A percentile compares a stretch with the other conserved stretches of the same genome.
These are phyloP conservation scores for Alternaria metachromatica DNA, from an alignment of 2,329 filamentous ascomycete genomes.

Conservation along the genomic window DNA sequence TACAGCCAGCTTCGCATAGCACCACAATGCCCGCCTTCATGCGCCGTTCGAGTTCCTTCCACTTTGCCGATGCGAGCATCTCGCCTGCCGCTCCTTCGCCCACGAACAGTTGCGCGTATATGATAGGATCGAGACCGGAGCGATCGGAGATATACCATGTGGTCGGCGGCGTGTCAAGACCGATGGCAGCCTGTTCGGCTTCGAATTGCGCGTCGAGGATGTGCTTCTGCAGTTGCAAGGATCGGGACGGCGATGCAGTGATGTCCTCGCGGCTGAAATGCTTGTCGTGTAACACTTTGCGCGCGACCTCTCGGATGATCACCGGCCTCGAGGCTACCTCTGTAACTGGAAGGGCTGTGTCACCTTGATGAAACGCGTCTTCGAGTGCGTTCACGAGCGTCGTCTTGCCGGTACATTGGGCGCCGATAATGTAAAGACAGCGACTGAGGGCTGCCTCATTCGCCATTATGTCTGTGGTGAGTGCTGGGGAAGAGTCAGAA, in stretches of 20 bases:
- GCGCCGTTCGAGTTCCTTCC: constrained; percentile 38
- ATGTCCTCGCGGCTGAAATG: constrained; percentile 48
- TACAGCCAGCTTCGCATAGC: constrained; percentile 50
- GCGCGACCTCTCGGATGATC: constrained; percentile 50
- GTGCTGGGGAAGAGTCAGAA: neutral
- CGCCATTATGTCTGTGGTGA: neutral
- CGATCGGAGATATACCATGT: constrained; percentile 54
- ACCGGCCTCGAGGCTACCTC: neutral
- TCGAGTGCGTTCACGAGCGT: constrained; percentile 51
- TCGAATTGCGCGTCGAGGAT: constrained; percentile 49
- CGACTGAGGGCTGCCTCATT: neutral
- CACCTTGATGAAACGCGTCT: constrained; percentile 17
- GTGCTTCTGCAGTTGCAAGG: constrained; percentile 47
- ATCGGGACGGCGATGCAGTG: constrained; percentile 27
- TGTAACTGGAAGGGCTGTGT: neutral
- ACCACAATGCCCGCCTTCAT: constrained; percentile 48
- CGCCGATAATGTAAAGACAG: constrained; percentile 53
- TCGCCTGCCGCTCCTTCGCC: constrained; percentile 27
- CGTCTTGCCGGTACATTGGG: constrained; percentile 57
- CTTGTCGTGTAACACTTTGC: constrained; percentile 43
- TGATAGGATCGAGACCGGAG: constrained; percentile 53
- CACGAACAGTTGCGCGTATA: constrained; percentile 47
- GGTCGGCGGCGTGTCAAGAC: neutral
- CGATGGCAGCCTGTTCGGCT: constrained; percentile 32
- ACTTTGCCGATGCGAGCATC: constrained; percentile 33